Conservation (phyloP, 371 early-diverging fungal species). For the Vairimorpha ceranae region DNA sequence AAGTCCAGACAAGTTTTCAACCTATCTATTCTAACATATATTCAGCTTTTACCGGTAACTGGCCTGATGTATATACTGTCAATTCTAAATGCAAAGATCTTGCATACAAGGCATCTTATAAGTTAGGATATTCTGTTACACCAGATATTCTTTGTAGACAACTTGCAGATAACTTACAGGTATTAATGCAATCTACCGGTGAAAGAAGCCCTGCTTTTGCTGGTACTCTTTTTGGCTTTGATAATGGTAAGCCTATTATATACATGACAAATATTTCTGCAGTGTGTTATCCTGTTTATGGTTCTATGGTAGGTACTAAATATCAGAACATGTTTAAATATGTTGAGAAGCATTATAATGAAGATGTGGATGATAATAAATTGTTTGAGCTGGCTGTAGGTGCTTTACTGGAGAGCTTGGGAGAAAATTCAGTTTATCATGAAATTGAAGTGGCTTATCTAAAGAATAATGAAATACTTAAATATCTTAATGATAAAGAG, state of each 20-base stretch:
- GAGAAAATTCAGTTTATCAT: constrained; percentile 54
- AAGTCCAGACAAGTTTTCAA: constrained; percentile 35
- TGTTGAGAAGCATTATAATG: constrained; percentile 59
- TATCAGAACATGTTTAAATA: constrained; percentile 57
- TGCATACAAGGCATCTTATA: constrained; percentile 36
- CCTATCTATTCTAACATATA: constrained; percentile 41
- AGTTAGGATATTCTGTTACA: constrained; percentile 52
- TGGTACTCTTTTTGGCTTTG: constrained; percentile 58
- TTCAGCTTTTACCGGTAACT: constrained; percentile 52
- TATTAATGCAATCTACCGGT: constrained; percentile 52
- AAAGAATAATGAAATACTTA: constrained; percentile 18
- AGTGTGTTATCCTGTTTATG: constrained; percentile 55
- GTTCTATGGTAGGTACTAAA: constrained; percentile 56
- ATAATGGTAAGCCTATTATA: constrained; percentile 45
- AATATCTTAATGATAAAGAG: constrained; percentile 39
- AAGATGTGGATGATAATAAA: constrained; percentile 29
- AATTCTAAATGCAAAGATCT: constrained; percentile 34
- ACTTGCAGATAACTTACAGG: constrained; percentile 59
- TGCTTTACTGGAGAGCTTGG: constrained; percentile 58
- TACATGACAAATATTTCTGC: constrained; percentile 62
- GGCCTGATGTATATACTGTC: constrained; percentile 55
- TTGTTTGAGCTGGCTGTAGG: constrained; percentile 46
- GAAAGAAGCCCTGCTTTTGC: constrained; percentile 52
- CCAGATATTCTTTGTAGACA: constrained; percentile 58
- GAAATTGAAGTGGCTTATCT: constrained; percentile 58